These are phyloP conservation scores for Hymenoscyphus albidus DNA, from an alignment of 2,329 filamentous ascomycete species.

Conservation along the genomic window DNA sequence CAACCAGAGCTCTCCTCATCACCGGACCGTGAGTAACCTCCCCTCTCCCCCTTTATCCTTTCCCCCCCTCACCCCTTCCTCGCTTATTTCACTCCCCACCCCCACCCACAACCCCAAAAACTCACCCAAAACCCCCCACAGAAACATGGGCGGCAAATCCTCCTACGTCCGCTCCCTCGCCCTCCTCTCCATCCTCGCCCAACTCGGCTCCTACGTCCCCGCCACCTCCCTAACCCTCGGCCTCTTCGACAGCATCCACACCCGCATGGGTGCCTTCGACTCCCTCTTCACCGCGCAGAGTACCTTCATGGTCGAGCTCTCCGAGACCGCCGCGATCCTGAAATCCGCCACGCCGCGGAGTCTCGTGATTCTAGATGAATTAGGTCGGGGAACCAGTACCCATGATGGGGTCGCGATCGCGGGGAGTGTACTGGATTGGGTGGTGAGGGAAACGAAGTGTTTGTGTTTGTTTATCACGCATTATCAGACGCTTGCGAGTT, in stretches of 20 bases:
- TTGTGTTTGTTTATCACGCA: slow-evolving; percentile 96
- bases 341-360: slow-evolving; percentile 81
- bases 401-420: slow-evolving; percentile 97
- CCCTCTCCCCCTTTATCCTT: background rate
- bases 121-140: background rate
- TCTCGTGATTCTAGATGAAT: slow-evolving; percentile 89
- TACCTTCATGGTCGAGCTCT: slow-evolving; percentile 97
- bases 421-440: slow-evolving; percentile 80
- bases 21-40: slow-evolving; percentile 62
- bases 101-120: background rate
- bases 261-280: slow-evolving; percentile 90
- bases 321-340: slow-evolving; percentile 86
- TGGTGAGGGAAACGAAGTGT: slow-evolving; percentile 69
- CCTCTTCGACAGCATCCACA: slow-evolving; percentile 86
- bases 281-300: slow-evolving; percentile 93
- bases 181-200: slow-evolving; percentile 87
- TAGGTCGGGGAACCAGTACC: slow-evolving; percentile 88
- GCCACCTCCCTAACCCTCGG: slow-evolving; percentile 71
- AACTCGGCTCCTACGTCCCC: slow-evolving; percentile 92
- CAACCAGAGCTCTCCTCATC: slow-evolving; percentile 61
- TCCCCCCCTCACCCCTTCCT: background rate
- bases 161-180: slow-evolving; percentile 92
- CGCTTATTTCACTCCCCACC: background rate
- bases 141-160: slow-evolving; percentile 98
- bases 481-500: slow-evolving; percentile 77